Evolutionary conservation across 2,329 filamentous ascomycete species (phyloP), one percentile per base, ranked within the genome.

Genomic region (Fusarium tricinctum): DNA sequence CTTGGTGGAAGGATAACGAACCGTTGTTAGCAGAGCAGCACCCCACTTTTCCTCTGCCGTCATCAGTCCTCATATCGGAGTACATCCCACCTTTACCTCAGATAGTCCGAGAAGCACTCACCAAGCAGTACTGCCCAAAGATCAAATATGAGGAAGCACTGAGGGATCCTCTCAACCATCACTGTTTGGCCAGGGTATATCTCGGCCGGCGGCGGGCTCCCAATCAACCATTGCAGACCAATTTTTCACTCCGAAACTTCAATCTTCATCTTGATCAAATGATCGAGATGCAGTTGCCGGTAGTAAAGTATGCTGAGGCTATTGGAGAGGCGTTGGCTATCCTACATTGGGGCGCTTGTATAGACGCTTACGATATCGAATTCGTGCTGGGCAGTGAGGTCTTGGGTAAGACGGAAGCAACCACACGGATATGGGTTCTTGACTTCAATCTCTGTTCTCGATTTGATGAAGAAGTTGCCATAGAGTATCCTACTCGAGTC

Each of bases 281-380:
- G 73, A 78, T 83, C 23, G 72, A 78, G 0, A 70, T 87, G 0
- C 72, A 67, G 0, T 72, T 87, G 0, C 64, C 78, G 2, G 23
- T 55, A 5, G 39, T 39, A 12, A 28, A 23, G 2, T 86, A 85
- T 62, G 81, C 83, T 0, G 53, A 54, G 2, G 74, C 76, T 0
- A 86, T 88, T 80, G 86, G 82, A 0, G 79, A 84, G 6, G 78
- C 81, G 0, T 78, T 88, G 0, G 85, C 86, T 0, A 76, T 83
- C 4, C 74, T 88, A 50, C 81, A 86, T 61, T 89, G 84, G 85
- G 45, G 68, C 2, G 81, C 78, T 0, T 63, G 75, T 13, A 70
- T 86, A 0, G 85, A 88, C 63, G 85, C 80, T 1, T 83, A 83
- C 35, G 85, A 87, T 45, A 78, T 89, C 3, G 84, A 89, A 48